Evolutionary conservation across 805 yeast species (phyloP).

Genomic region (Yamadazyma takamatsuzukensis): DNA sequence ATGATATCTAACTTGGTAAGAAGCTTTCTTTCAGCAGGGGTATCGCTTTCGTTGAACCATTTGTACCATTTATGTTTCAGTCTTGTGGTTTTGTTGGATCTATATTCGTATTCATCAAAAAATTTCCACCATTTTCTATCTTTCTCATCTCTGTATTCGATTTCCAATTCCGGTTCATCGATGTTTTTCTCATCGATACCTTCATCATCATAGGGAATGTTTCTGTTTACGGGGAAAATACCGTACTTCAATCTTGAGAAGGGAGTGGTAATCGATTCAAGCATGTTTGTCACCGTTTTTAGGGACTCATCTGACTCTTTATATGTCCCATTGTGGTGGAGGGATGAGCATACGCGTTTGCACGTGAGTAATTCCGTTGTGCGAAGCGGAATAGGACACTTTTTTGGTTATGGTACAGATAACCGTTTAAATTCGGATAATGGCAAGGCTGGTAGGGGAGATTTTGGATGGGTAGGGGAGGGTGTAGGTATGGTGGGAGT

Average conservation of each 20-base stretch:
- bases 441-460: no score
- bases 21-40: slow-evolving; percentile 33
- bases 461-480: no score
- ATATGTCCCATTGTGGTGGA: no score
- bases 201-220: slow-evolving; percentile 5
- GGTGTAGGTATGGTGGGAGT: no score
- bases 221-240: slow-evolving; percentile 9
- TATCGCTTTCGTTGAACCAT: slow-evolving; percentile 48
- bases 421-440: no score
- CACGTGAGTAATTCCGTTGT: no score
- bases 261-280: slow-evolving; percentile 7
- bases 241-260: slow-evolving; percentile 12
- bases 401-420: no score
- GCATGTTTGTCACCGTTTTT: neutral
- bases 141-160: slow-evolving; percentile 33
- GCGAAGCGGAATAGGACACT: no score
- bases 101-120: slow-evolving; percentile 58
- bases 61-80: slow-evolving; percentile 29
- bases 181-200: neutral
- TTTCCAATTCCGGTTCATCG: slow-evolving; percentile 5
- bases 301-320: no score
- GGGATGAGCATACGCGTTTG: no score
- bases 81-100: slow-evolving; percentile 32
- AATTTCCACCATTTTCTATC: slow-evolving; percentile 32
- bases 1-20: slow-evolving; percentile 30